A percentile compares a stretch with the other conserved stretches of the same genome.
phyloP scores from a whole-genome alignment of 1,284 basidiomycete genomes.

The Malassezia arunalokei region DNA sequence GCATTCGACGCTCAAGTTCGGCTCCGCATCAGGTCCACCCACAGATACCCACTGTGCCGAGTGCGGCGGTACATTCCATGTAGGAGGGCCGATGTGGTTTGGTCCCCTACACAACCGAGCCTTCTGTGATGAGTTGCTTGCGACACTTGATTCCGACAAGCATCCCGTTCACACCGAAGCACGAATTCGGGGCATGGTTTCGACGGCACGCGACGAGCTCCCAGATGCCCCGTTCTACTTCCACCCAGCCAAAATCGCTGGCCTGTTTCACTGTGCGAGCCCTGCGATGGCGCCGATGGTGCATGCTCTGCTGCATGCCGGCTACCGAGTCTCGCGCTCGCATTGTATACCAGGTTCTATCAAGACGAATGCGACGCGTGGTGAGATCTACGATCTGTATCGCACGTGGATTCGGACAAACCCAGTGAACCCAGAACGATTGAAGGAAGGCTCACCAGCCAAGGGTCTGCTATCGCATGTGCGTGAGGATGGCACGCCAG shows the following conservation, averaged over 20 bases:
- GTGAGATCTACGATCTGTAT: slow-evolving; percentile 68
- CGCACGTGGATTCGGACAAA: slow-evolving; percentile 61
- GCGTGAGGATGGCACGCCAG: slow-evolving; percentile 23
- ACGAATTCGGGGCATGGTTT: slow-evolving; percentile 91
- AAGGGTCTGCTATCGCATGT: slow-evolving; percentile 55
- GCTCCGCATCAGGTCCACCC: slow-evolving; percentile 62
- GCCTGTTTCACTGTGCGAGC: slow-evolving; percentile 61
- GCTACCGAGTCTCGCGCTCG: slow-evolving; percentile 71
- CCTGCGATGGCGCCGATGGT: slow-evolving; percentile 19
- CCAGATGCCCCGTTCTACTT: slow-evolving; percentile 70
- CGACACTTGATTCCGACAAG: slow-evolving; percentile 55
- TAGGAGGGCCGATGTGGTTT: slow-evolving; percentile 94
- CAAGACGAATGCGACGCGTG: slow-evolving; percentile 70
- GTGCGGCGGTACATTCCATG: slow-evolving; percentile 52
- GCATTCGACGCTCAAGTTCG: slow-evolving; percentile 46
- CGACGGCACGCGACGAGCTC: slow-evolving; percentile 72
- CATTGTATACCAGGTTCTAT: slow-evolving; percentile 78
- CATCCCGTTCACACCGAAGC: slow-evolving; percentile 60
- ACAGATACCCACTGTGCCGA: slow-evolving; percentile 61
- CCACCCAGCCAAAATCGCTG: slow-evolving; percentile 67
- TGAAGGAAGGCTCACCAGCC: slow-evolving; percentile 55
- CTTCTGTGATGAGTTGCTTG: slow-evolving; percentile 66
- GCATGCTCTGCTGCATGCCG: slow-evolving; percentile 60
- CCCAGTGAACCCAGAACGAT: slow-evolving; percentile 65
- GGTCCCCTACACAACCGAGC: slow-evolving; percentile 67